Conservation (phyloP, 2,329 filamentous ascomycete genomes). For the Colletotrichum musicola region DNA sequence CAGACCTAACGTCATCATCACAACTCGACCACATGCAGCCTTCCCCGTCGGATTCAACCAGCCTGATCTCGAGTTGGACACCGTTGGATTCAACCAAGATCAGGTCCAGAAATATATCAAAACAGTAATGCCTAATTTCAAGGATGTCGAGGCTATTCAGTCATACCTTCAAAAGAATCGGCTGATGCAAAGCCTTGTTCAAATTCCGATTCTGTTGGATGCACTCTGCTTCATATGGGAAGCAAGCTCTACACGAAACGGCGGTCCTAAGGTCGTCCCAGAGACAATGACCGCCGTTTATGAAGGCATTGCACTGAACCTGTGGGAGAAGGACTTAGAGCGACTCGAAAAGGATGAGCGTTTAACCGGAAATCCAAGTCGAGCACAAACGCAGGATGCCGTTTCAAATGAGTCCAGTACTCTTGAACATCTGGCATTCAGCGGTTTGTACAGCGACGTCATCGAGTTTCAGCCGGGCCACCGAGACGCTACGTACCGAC, state of each 20-base stretch:
- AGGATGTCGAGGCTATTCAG: conserved; percentile 31
- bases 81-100: conserved; percentile 52
- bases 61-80: conserved; percentile 53
- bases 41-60: too few species aligned
- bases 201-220: conserved; percentile 60
- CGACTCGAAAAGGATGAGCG: conserved; percentile 41
- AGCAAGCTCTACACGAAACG: too few species aligned
- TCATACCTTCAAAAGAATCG: not conserved
- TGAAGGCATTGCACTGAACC: conserved; percentile 46
- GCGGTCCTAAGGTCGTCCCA: too few species aligned
- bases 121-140: too few species aligned
- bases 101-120: conserved; percentile 52
- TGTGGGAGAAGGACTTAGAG: conserved; percentile 55
- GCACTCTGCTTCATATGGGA: conserved; percentile 56
- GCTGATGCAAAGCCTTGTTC: conserved; percentile 52
- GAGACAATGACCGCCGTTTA: conserved; percentile 56
- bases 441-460: too few species aligned
- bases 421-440: too few species aligned
- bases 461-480: too few species aligned
- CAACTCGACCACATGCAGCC: too few species aligned
- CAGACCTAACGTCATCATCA: too few species aligned
- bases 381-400: conserved; percentile 3
- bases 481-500: too few species aligned
- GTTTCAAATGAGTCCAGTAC: too few species aligned
- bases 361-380: too few species aligned